Evolutionary conservation across 2,329 filamentous ascomycete genomes (phyloP), one percentile per base, ranked within the genome.

Genomic region (Talaromyces sp.): DNA sequence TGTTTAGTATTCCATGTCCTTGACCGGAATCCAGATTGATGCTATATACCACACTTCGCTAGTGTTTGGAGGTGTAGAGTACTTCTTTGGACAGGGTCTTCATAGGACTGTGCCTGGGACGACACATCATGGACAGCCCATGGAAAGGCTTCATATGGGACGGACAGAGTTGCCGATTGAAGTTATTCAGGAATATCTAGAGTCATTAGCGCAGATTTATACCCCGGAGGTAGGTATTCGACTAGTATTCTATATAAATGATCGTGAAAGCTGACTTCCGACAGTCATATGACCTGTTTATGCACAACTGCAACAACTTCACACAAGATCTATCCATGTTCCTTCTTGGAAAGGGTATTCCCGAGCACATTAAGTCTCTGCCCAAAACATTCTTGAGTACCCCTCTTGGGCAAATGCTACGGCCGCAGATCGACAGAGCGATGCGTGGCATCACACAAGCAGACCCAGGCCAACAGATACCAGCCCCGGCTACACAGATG

Each of bases 281-380:
- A 9, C 68, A 92, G 86, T 90, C 91, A 0, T 98, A 98, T 73
- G 92, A 97, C 73, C 81, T 97, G 5, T 97, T 91, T 81, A 71
- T 86, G 33, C 93, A 97, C 78, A 99, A 99, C 75, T 98, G 94
- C 82, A 99, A 98, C 80, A 97, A 97, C 77, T 99, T 98, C 77
- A 92, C 91, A 3, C 94, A 98, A 73, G 93, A 97, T 67, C 89
- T 98, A 69, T 83, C 92, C 68, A 95, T 91, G 77, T 98, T 98
- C 68, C 82, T 98, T 0, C 82, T 97, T 0, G 94, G 95, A 24
- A 90, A 88, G 70, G 91, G 92, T 2, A 98, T 98, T 66, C 95
- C 95, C 0, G 85, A 88, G 1, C 88, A 96, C 71, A 98, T 99
- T 69, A 85, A 87, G 35, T 92, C 89, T 69, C 88, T 98, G 74